Evolutionary conservation across 352 stramenopile species (phyloP), one percentile per base, ranked within the genome.

Genomic region (Phytophthora aleatoria): DNA sequence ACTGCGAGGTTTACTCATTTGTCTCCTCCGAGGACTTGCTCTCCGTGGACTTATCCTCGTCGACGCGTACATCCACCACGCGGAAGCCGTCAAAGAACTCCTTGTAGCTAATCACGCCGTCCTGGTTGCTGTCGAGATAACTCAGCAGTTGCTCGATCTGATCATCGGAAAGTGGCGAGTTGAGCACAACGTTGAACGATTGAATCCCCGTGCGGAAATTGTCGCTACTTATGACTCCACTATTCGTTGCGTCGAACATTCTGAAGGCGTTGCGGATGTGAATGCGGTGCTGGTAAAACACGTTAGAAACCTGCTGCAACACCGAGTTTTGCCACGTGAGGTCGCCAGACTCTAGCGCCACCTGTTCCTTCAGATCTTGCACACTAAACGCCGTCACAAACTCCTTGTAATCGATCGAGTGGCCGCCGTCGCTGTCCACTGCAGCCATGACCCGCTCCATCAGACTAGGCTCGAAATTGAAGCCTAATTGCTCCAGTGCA

Each of bases 61-160:
- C 70, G 24, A 93, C 52, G 12, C 76, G 83, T 50, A 94, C 83
- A 49, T 94, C 83, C 33, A 96, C 86, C 45, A 97, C 77, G 45
- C 85, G 77, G 74, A 98, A 98, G 53, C 91, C 91, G 44, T 96
- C 80, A 41, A 98, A 92, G 70, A 98, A 98, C 69, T 98, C 92
- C 69, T 96, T 94, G 83, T 98, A 98, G 73, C 87, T 94, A 61
- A 98, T 88, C 30, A 86, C 90, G 41, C 93, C 93, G 69, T 97
- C 90, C 41, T 92, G 74, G 74, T 98, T 91, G 58, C 75, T 88
- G 74, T 98, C 93, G 2, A 98, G 74, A 55, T 93, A 88, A 0
- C 71, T 68, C 38, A 98, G 74, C 53, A 98, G 69, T 61, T 95
- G 79, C 44, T 97, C 90, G 42, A 98, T 97, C 67, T 98, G 92